A percentile compares a stretch with the other conserved stretches of the same genome.
Evolutionary conservation across 202 grass and related monocot genomes (phyloP).

Genomic region (Saccharum hybrid): DNA sequence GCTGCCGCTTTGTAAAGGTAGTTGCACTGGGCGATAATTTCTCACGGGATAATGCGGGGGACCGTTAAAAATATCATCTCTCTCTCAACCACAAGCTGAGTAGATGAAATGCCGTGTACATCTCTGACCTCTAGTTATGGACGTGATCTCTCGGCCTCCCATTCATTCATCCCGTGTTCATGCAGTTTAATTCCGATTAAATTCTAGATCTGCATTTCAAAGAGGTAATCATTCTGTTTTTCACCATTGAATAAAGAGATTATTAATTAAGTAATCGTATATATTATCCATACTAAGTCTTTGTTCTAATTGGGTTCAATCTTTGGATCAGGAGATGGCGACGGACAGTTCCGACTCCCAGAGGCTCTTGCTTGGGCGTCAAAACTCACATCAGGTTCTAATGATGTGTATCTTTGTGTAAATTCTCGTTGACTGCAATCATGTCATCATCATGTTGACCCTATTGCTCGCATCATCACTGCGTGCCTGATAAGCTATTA

Average conservation of each 20-base stretch:
- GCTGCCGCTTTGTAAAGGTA: background rate
- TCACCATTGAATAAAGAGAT: background rate
- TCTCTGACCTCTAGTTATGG: constrained; percentile 36
- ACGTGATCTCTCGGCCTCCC: constrained; percentile 20
- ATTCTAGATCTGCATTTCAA: constrained; percentile 23
- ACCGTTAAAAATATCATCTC: background rate
- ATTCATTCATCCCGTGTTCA: constrained; percentile 21
- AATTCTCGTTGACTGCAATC: background rate
- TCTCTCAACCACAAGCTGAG: background rate
- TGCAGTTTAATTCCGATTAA: constrained; percentile 1
- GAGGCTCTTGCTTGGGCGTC: constrained; percentile 42
- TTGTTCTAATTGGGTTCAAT: constrained; percentile 17
- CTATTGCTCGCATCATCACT: background rate
- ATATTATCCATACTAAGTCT: background rate
- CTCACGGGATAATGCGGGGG: constrained; percentile 5
- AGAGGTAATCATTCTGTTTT: constrained; percentile 8
- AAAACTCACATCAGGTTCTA: constrained; percentile 34
- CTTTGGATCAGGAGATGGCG: constrained; percentile 35
- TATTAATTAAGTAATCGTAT: background rate
- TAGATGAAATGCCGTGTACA: background rate
- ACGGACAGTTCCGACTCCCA: constrained; percentile 27
- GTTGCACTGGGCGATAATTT: background rate
- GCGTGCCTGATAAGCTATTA: background rate
- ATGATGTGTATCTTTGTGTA: background rate
- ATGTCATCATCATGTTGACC: background rate